Conservation (phyloP, 768 basidiomycete genomes). For the Postia placenta region DNA sequence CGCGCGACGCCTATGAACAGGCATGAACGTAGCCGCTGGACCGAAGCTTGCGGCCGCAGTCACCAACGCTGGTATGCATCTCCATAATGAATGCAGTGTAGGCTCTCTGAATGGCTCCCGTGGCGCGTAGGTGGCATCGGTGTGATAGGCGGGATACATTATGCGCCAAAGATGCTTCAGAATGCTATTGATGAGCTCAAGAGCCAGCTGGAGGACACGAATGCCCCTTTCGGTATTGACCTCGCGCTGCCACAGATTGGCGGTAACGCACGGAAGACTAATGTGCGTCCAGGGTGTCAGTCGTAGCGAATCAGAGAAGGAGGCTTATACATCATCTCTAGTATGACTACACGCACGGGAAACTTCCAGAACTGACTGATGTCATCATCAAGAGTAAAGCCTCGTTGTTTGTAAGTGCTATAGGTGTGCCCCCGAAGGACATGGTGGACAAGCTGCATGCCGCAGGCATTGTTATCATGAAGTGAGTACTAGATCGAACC, state of each 20-base stretch:
- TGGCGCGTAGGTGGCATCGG: slow-evolving; percentile 68
- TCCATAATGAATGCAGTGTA: too few species aligned
- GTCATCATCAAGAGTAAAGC: slow-evolving; percentile 71
- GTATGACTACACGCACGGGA: slow-evolving; percentile 75
- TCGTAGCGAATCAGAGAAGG: not conserved
- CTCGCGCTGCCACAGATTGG: slow-evolving; percentile 79
- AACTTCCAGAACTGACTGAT: slow-evolving; percentile 71
- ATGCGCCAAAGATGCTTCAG: slow-evolving; percentile 66
- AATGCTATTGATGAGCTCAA: slow-evolving; percentile 69
- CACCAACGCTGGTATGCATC: slow-evolving; percentile 65
- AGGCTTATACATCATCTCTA: slow-evolving; percentile 11
- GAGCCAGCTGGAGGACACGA: slow-evolving; percentile 64
- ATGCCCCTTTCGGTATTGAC: slow-evolving; percentile 78
- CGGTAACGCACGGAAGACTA: slow-evolving; percentile 79
- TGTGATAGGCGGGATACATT: slow-evolving; percentile 79
- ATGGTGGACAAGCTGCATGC: slow-evolving; percentile 78
- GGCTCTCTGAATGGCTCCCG: not conserved
- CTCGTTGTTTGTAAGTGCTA: slow-evolving; percentile 76
- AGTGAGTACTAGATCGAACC: too few species aligned
- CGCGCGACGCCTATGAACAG: too few species aligned
- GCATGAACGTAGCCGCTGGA: slow-evolving; percentile 86
- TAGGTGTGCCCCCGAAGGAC: slow-evolving; percentile 80
- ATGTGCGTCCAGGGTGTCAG: slow-evolving; percentile 29
- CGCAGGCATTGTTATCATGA: slow-evolving; percentile 79
- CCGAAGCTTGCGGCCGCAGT: slow-evolving; percentile 82